Evolutionary conservation across 2,329 filamentous ascomycete genomes (phyloP), one percentile per base, ranked within the genome.

Genomic region (Colletotrichum neosansevieriae): DNA sequence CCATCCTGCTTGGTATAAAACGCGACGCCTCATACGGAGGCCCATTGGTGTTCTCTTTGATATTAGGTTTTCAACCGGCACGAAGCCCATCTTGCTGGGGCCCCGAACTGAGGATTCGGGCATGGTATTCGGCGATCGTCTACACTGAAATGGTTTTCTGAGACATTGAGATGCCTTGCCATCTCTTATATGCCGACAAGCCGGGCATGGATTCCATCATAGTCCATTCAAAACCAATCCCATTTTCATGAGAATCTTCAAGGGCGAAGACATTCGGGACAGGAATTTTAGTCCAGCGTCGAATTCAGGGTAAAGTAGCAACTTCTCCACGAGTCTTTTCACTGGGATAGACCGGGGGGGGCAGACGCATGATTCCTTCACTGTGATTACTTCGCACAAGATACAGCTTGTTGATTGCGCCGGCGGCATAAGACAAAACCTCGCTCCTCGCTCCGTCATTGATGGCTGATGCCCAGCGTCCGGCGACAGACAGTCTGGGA

Each of bases 141-240:
- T 74, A 68, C 3, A 76, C 73, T 5, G 82, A 57, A 6, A 63
- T 63, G 44, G 73, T 71, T 66, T 83, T 83, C 11, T 75, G 70
- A 4, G 68, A 68, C 71, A 75, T 72, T 0, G 75, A 57, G 70
- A 83, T 76, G 15, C 65, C 74, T 5, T 76, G 73, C 71, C 73
- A 72, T 42, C 69, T 50, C 54, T 69, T 54, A 71, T 74, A 58
- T 1, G 69, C 71, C 6, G 75, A 69, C 11, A 40, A 69, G 0
- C 78, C 78, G 1, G 63, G 57, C 66, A 79, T 67, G 6, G 70
- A 66, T 6, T 76, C 72, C 76, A 82, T 79, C 12, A 81, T 58
- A 10, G 81, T 81, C 79, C 79, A 83, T 72, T 82, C 79, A 17
- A 77, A 80, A 0, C 77, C 79, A 32, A 82, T 73, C 21, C 76